A percentile compares a stretch with the other conserved stretches of the same genome.
Conservation (phyloP, 345 rosid genomes). For the Citrus trifoliata region DNA sequence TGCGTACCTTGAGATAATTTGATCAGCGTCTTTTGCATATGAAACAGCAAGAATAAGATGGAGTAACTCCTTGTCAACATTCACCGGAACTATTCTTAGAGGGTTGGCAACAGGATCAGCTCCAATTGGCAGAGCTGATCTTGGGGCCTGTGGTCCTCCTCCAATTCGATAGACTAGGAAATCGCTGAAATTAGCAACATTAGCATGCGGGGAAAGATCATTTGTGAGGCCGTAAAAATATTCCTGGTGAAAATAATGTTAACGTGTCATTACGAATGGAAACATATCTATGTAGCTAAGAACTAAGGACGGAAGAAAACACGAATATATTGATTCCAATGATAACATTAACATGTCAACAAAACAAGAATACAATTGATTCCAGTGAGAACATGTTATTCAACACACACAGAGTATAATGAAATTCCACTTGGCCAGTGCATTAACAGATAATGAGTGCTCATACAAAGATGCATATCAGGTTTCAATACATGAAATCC, state of each 20-base stretch:
- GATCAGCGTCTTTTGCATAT: constrained; percentile 79
- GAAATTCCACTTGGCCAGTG: not conserved
- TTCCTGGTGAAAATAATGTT: constrained; percentile 48
- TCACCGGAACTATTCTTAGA: constrained; percentile 65
- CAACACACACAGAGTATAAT: not conserved
- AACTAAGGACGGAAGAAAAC: not conserved
- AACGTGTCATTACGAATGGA: not conserved
- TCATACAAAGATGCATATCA: not conserved
- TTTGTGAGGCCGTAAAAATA: constrained; percentile 80
- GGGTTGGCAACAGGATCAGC: constrained; percentile 78
- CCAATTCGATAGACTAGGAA: constrained; percentile 78
- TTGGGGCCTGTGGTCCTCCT: constrained; percentile 92
- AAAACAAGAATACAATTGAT: not conserved
- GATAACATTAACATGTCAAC: too few relatives aligned
- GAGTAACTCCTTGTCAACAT: constrained; percentile 56
- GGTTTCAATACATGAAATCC: not conserved
- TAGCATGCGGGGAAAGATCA: constrained; percentile 90
- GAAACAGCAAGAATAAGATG: constrained; percentile 90
- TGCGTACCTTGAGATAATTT: constrained; percentile 68
- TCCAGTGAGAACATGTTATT: not conserved
- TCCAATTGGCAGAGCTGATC: constrained; percentile 84
- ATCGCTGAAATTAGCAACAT: constrained; percentile 65
- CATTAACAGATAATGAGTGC: not conserved
- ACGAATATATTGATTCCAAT: not conserved
- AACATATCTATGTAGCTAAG: not conserved